These are phyloP conservation scores for Periconia digitata DNA, from an alignment of 2,329 filamentous ascomycete species.

Conservation along the genomic window DNA sequence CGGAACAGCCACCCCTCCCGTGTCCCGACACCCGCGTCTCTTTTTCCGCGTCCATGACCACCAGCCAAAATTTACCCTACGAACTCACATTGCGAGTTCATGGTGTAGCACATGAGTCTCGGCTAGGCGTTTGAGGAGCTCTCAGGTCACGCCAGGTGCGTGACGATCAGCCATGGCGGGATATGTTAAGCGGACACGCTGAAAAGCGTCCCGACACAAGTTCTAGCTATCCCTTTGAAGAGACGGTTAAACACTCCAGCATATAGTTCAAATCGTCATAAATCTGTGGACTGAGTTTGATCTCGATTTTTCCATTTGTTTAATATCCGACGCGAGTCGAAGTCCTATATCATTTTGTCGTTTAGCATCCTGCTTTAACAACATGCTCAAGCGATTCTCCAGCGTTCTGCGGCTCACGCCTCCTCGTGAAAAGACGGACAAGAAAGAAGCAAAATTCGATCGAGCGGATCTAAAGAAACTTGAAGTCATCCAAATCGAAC, in stretches of 20 bases:
- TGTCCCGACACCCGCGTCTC: slow-evolving; percentile 20
- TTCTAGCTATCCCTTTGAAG: slow-evolving; percentile 13
- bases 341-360: no score
- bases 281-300: slow-evolving; percentile 15
- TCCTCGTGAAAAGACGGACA: slow-evolving; percentile 1
- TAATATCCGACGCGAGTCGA: not conserved
- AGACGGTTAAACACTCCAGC: slow-evolving; percentile 35
- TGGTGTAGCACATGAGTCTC: slow-evolving; percentile 5
- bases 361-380: not conserved
- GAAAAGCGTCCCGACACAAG: slow-evolving; percentile 10
- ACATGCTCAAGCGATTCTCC: slow-evolving; percentile 7
- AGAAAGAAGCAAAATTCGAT: not conserved
- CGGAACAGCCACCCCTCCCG: slow-evolving; percentile 1
- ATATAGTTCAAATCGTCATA: slow-evolving; percentile 14
- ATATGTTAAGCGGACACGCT: slow-evolving; percentile 21
- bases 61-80: slow-evolving; percentile 16
- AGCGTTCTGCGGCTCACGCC: slow-evolving; percentile 1
- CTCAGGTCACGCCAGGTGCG: not conserved
- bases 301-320: not conserved
- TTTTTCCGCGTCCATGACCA: slow-evolving; percentile 18
- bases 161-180: slow-evolving; percentile 11
- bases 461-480: not conserved
- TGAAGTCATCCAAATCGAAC: not conserved
- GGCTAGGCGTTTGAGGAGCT: slow-evolving; percentile 10
- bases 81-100: slow-evolving; percentile 9